Conservation (phyloP, 2,329 filamentous ascomycete species). For the Falciphora oryzae region DNA sequence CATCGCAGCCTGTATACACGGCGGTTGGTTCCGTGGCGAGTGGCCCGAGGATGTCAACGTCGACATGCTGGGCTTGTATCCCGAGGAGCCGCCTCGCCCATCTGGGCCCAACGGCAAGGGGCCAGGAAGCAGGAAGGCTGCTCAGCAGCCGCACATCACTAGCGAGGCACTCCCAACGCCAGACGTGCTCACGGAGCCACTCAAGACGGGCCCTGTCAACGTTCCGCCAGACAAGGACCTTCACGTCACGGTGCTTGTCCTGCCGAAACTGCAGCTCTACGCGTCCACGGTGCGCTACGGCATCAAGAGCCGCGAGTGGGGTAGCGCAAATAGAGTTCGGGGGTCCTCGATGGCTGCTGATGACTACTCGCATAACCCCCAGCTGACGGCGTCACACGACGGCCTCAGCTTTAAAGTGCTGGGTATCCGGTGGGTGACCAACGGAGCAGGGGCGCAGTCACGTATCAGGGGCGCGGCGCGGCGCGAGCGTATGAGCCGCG, state of each 20-base stretch:
- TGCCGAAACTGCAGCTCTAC: conserved; percentile 76
- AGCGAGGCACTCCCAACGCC: conserved; percentile 28
- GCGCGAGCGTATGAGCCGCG: conserved; percentile 50
- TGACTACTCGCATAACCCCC: conserved; percentile 1
- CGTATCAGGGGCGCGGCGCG: conserved; percentile 50
- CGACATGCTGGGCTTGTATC: conserved; percentile 54
- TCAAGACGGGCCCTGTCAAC: conserved; percentile 53
- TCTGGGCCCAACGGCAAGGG: conserved; percentile 21
- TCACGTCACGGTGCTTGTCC: conserved; percentile 78
- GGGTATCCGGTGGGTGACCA: conserved; percentile 76
- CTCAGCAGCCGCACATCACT: conserved; percentile 5
- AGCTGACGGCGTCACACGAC: conserved; percentile 50
- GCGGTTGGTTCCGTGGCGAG: conserved; percentile 85
- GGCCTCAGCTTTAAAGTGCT: conserved; percentile 85
- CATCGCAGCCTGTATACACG: conserved; percentile 86
- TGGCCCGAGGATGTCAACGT: conserved; percentile 76
- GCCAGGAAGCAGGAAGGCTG: conserved; percentile 27
- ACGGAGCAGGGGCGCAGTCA: conserved; percentile 58
- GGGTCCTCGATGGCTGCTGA: conserved; percentile 22
- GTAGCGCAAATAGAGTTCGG: conserved; percentile 43
- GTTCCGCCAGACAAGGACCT: conserved; percentile 68
- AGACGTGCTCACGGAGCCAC: conserved; percentile 46
- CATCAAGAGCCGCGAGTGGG: conserved; percentile 76
- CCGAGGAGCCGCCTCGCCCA: conserved; percentile 18
- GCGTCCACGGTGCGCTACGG: conserved; percentile 70